Percentiles rank a stretch among this genome's conserved stretches.
Conservation (phyloP, 345 rosid species). For the Pugionium cornutum region DNA sequence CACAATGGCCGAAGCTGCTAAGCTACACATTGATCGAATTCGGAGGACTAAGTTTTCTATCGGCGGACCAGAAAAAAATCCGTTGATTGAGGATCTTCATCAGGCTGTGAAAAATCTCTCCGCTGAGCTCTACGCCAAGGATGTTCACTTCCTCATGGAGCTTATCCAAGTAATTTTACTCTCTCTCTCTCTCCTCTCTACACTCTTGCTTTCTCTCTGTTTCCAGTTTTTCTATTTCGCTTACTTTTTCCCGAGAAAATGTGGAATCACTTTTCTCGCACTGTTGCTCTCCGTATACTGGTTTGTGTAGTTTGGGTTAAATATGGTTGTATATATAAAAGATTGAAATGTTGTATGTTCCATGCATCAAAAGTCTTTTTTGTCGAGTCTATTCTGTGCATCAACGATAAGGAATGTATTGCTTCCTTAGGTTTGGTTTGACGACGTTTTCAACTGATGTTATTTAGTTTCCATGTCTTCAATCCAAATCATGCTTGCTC, state of each 20-base stretch:
- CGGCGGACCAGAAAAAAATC: conserved; percentile 57
- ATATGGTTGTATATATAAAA: neutral
- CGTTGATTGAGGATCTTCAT: conserved; percentile 55
- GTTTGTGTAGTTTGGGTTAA: neutral
- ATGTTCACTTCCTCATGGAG: conserved; percentile 76
- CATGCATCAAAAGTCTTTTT: too few relatives aligned
- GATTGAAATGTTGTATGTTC: neutral
- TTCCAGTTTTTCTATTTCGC: neutral
- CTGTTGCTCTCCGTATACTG: neutral
- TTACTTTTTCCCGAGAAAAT: conserved; percentile 2
- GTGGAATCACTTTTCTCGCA: neutral
- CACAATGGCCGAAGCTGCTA: conserved; percentile 30
- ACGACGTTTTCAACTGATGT: too few relatives aligned
- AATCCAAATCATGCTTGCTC: too few relatives aligned
- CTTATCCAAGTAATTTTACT: conserved; percentile 54
- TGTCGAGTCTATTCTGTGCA: neutral
- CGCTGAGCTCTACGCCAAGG: conserved; percentile 68
- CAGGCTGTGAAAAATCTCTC: conserved; percentile 64
- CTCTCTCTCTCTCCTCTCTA: neutral
- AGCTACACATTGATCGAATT: conserved; percentile 53
- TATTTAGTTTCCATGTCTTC: too few relatives aligned
- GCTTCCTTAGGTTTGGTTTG: too few relatives aligned
- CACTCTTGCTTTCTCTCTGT: neutral
- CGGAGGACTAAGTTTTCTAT: conserved; percentile 54
- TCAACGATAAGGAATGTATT: neutral